phyloP scores from a whole-genome alignment of 768 basidiomycete species.

The Infundibulicybe gibba region DNA sequence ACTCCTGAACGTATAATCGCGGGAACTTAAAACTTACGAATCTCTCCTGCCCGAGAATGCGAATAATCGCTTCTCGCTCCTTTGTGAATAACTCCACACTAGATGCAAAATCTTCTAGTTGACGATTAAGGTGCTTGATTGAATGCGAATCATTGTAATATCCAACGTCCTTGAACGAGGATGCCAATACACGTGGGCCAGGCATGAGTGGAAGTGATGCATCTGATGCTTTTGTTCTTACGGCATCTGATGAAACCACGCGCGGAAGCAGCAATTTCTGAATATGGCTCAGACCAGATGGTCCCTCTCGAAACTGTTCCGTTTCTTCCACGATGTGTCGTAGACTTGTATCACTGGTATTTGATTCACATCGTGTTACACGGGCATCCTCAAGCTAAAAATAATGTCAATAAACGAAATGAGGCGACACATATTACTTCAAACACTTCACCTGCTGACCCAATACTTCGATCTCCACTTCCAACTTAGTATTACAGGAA shows the following conservation, averaged over 20 bases:
- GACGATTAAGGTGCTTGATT: constrained; percentile 19
- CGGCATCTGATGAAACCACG: neutral
- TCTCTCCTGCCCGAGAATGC: no score
- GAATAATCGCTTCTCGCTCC: constrained; percentile 11
- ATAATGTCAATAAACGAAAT: neutral
- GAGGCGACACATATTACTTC: neutral
- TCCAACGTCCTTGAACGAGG: no score
- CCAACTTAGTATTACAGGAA: constrained; percentile 31
- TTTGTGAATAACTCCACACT: constrained; percentile 26
- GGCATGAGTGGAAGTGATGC: neutral
- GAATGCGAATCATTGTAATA: no score
- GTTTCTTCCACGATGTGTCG: no score
- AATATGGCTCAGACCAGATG: neutral
- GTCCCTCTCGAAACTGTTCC: no score
- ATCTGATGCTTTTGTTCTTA: neutral
- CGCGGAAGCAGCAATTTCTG: neutral
- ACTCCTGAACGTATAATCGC: neutral
- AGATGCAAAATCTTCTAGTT: constrained; percentile 24
- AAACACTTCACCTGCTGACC: no score
- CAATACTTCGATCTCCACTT: constrained; percentile 26
- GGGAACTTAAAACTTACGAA: no score
- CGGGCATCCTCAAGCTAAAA: constrained; percentile 7
- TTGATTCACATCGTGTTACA: neutral
- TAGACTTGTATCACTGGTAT: neutral
- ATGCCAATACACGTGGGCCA: no score